Conservation (phyloP, 371 early-diverging fungal species). For the Basidiobolus meristosporus region DNA sequence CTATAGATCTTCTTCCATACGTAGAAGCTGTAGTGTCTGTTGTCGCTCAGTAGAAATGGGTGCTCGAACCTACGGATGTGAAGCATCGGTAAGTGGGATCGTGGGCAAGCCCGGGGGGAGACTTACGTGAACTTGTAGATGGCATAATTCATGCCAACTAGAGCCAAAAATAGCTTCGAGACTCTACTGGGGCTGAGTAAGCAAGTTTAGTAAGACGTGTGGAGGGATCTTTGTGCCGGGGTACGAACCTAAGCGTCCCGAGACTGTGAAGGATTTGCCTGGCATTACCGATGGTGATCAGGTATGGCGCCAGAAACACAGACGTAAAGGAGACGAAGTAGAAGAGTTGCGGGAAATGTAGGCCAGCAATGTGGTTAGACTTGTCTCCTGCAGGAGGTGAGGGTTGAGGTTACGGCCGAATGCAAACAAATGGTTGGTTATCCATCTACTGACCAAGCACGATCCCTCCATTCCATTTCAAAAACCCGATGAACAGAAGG, state of each 20-base stretch:
- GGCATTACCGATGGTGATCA: neutral
- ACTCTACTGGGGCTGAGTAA: constrained; percentile 3
- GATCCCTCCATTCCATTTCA: constrained; percentile 67
- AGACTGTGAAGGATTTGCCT: neutral
- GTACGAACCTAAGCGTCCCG: too few species aligned
- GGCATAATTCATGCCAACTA: constrained; percentile 3
- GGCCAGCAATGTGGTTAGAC: constrained; percentile 58
- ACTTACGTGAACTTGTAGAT: constrained; percentile 9
- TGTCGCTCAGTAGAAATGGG: constrained; percentile 86
- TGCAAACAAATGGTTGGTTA: neutral
- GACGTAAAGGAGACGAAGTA: constrained; percentile 61
- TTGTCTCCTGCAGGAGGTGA: constrained; percentile 45
- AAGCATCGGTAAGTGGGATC: neutral
- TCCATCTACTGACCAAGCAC: constrained; percentile 36
- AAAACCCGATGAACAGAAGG: constrained; percentile 33
- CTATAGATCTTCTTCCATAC: constrained; percentile 68
- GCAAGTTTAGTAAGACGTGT: too few species aligned
- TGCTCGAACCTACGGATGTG: constrained; percentile 50
- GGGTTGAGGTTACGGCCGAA: neutral
- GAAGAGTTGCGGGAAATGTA: constrained; percentile 74
- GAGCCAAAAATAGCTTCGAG: neutral
- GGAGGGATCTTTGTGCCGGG: too few species aligned
- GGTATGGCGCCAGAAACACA: constrained; percentile 12
- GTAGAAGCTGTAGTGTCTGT: constrained; percentile 90
- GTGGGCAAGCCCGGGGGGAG: neutral